Percentiles rank a stretch among this genome's conserved stretches.
Evolutionary conservation across 2,329 filamentous ascomycete genomes (phyloP).

Genomic region (Trichoderma atroviride): DNA sequence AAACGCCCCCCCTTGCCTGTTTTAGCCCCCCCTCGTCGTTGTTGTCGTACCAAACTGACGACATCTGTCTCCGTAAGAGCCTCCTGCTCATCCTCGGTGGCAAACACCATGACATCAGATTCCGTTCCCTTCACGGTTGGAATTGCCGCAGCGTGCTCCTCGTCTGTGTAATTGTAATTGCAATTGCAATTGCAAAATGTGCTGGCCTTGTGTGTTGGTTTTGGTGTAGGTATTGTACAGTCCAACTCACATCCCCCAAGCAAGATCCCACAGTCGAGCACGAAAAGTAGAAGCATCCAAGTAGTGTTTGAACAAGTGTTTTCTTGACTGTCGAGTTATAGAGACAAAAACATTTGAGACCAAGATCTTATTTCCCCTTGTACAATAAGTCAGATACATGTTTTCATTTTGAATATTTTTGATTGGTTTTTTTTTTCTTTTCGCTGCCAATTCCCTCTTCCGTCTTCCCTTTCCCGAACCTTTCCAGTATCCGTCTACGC

Average conservation of each 20-base stretch:
- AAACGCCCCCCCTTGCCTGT: not conserved
- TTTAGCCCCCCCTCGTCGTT: not conserved
- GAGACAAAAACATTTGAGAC: not conserved
- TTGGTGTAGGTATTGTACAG: not conserved
- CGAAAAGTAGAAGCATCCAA: not conserved
- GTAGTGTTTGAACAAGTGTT: conserved; percentile 9
- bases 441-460: not conserved
- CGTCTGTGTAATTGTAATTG: not conserved
- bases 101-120: not conserved
- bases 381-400: conserved; percentile 10
- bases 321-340: conserved; percentile 4
- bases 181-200: not conserved
- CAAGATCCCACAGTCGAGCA: not conserved
- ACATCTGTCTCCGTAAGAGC: not conserved
- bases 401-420: conserved; percentile 6
- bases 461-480: not conserved
- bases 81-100: not conserved
- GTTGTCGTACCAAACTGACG: not conserved
- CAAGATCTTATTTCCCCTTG: not conserved
- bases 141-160: not conserved
- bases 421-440: conserved; percentile 6
- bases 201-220: not conserved
- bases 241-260: not conserved
- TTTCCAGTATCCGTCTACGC: conserved; percentile 17
- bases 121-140: not conserved